Conservation (phyloP, 2,329 filamentous ascomycete genomes). For the Lasiodiplodia citricola region DNA sequence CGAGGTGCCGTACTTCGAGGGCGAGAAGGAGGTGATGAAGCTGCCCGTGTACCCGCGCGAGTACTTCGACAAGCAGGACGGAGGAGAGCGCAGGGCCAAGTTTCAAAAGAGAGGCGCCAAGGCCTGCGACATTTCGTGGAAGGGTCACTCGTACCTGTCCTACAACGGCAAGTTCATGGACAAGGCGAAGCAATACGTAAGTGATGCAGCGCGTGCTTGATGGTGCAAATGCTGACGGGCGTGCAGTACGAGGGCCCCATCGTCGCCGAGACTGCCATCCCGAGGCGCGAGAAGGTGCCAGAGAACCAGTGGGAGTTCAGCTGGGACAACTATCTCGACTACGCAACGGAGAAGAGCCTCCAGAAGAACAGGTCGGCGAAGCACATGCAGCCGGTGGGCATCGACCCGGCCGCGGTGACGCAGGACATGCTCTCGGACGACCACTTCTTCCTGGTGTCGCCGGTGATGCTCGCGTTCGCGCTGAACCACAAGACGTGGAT, state of each 20-base stretch:
- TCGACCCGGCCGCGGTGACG: not conserved
- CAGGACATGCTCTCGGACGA: slow-evolving; percentile 3
- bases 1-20: slow-evolving; percentile 15
- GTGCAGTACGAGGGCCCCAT: slow-evolving; percentile 8
- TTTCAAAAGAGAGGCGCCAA: slow-evolving; percentile 1
- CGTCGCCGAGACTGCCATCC: not conserved
- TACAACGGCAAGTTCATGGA: slow-evolving; percentile 20
- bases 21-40: slow-evolving; percentile 11
- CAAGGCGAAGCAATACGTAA: slow-evolving; percentile 8
- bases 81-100: not conserved
- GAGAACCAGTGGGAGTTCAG: slow-evolving; percentile 20
- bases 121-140: slow-evolving; percentile 10
- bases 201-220: not conserved
- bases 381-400: not conserved
- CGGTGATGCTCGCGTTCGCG: slow-evolving; percentile 22
- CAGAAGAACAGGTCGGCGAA: not conserved
- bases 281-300: not conserved
- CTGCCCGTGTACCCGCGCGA: slow-evolving; percentile 21
- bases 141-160: slow-evolving; percentile 10
- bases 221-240: not conserved
- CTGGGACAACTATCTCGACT: slow-evolving; percentile 5
- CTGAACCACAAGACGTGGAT: slow-evolving; percentile 18
- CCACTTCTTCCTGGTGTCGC: slow-evolving; percentile 18
- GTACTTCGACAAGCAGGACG: slow-evolving; percentile 14
- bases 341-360: not conserved